Evolutionary conservation across 345 rosid genomes (phyloP), one percentile per base, ranked within the genome.

Genomic region (Bruguiera gymnorhiza): DNA sequence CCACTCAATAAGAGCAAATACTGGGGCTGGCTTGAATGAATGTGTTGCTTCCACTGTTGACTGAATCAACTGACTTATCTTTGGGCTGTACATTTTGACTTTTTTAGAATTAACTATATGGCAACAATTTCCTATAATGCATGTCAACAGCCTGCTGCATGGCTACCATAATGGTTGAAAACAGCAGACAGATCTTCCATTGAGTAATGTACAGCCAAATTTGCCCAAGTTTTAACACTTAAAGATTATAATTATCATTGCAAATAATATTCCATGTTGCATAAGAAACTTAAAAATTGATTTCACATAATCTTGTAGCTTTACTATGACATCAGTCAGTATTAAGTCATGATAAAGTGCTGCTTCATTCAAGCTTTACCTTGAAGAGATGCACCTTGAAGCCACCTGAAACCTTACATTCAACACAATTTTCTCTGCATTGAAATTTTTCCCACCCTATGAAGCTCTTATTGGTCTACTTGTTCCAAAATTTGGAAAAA

Each of bases 201-300:
- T 39, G 18, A 34, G 23, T 66, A 30, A 27, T 53, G 58, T 20
- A 26, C 62, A 43, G 18, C 50, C 50, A 11, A 43, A 43, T 43
- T 43, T 43, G 19, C 50, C 19, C 4, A 43, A 43, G 18, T 43
- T 3, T 43, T 43, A 13, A 43, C 5, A 4, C 54, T 1, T 32
- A 6, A 23, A 23, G 32, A 24, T 5, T 39, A 13, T 32, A 4
- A 32, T 9, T 52, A 54, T 54, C 15, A 48, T 53, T 13, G 50
- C 48, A 11, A 21, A 31, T 23, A 18, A 46, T 39, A 46, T 8
- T 24, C 29, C 39, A 32, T 53, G 48, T n/a, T 21, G 23, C 60
- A 34, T 31, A 46, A 37, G 61, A 66, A 32, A 66, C 15, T 53
- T 24, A 51, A 46, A 64, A 19, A 32, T 29, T 54, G 34, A 66